Evolutionary conservation across 2,329 filamentous ascomycete species (phyloP).

Genomic region (Botryosphaeria agaves): DNA sequence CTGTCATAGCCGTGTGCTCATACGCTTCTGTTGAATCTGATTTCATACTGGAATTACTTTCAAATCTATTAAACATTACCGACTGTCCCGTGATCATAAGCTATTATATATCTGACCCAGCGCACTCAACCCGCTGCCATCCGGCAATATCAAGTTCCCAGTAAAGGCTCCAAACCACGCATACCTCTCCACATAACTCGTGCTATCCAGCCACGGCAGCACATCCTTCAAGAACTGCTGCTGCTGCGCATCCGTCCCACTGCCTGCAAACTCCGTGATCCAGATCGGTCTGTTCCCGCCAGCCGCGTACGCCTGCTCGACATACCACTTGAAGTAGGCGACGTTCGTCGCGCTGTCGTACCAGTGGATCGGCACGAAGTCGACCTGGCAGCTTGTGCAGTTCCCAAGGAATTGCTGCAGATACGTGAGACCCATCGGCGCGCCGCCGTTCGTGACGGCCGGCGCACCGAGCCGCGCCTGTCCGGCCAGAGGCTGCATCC

Average conservation of each 20-base stretch:
- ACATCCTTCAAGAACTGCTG: conserved; percentile 32
- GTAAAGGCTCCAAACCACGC: conserved; percentile 60
- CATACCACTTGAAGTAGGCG: conserved; percentile 24
- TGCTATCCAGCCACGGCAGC: conserved; percentile 22
- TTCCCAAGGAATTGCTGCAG: conserved; percentile 33
- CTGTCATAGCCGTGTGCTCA: too few species aligned
- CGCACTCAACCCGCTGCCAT: conserved; percentile 8
- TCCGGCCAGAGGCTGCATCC: conserved; percentile 38
- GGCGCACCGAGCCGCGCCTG: conserved; percentile 39
- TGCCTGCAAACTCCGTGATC: conserved; percentile 47
- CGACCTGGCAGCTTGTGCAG: conserved; percentile 36
- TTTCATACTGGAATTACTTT: too few species aligned
- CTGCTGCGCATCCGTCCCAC: conserved; percentile 19
- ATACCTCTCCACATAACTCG: conserved; percentile 43
- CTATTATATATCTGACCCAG: conserved; percentile 9
- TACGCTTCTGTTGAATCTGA: too few species aligned
- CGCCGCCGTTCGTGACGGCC: conserved; percentile 41
- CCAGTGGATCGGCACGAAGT: conserved; percentile 49
- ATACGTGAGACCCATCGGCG: conserved; percentile 35
- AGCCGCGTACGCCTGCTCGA: conserved; percentile 5
- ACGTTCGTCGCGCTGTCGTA: conserved; percentile 31
- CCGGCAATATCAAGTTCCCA: neutral
- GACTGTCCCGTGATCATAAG: too few species aligned
- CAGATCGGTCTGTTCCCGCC: conserved; percentile 8
- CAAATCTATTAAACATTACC: too few species aligned